Conservation (phyloP, 2,329 filamentous ascomycete genomes). For the Fusarium austroafricanum region DNA sequence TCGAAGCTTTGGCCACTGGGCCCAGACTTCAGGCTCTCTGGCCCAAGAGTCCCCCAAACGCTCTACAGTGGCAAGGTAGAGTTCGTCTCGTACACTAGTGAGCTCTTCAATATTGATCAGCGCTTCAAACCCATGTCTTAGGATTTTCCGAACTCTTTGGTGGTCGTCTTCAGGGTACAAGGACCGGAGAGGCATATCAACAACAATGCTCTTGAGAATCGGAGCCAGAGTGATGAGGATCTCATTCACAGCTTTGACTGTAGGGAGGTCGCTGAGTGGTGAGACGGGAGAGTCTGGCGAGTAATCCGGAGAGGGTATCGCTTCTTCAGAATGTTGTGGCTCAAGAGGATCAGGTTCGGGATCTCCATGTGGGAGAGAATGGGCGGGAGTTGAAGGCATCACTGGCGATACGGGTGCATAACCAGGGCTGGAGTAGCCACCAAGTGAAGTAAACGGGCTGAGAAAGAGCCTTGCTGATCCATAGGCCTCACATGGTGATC, state of each 20-base stretch:
- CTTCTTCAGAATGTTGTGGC: not conserved
- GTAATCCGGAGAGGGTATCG: not conserved
- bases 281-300: not conserved
- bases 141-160: not conserved
- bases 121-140: conserved; percentile 33
- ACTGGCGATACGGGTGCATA: not conserved
- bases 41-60: no score
- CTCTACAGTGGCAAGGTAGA: conserved; percentile 10
- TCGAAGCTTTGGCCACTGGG: conserved; percentile 37
- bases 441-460: not conserved
- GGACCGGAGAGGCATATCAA: conserved; percentile 40
- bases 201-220: conserved; percentile 19
- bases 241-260: not conserved
- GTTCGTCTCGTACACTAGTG: conserved; percentile 38
- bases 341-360: no score
- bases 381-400: no score
- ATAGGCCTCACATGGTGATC: not conserved
- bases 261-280: conserved; percentile 11
- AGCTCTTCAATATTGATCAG: conserved; percentile 42
- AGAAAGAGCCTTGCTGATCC: conserved; percentile 8
- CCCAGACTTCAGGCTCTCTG: conserved; percentile 26
- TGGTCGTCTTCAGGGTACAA: conserved; percentile 5
- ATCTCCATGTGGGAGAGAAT: not conserved
- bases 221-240: conserved; percentile 27
- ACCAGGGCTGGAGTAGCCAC: accelerated